A percentile compares a stretch with the other conserved stretches of the same genome.
These are phyloP conservation scores for Rostrohypoxylon terebratum DNA, from an alignment of 495 filamentous ascomycete genomes.

Conservation along the genomic window DNA sequence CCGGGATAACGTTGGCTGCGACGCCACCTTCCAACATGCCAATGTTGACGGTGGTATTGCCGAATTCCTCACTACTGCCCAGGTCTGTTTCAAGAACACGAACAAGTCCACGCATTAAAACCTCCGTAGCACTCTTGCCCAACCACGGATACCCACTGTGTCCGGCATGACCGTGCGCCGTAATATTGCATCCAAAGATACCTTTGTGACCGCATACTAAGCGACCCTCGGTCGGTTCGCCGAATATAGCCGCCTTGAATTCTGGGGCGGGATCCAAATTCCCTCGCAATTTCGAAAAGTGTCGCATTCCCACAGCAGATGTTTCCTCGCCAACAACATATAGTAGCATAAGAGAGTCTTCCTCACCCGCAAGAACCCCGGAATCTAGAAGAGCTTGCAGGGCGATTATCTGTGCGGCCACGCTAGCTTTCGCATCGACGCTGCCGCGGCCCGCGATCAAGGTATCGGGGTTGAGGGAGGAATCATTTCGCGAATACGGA, in stretches of 20 bases:
- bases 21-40: conserved; percentile 83
- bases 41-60: conserved; percentile 88
- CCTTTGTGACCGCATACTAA: conserved; percentile 94
- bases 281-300: conserved; percentile 65
- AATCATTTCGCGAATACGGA: conserved; percentile 64
- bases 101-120: conserved; percentile 75
- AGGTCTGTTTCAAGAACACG: conserved; percentile 72
- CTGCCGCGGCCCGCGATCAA: conserved; percentile 77
- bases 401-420: conserved; percentile 82
- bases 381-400: conserved; percentile 68
- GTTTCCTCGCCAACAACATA: conserved; percentile 93
- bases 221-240: conserved; percentile 88
- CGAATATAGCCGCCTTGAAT: conserved; percentile 78
- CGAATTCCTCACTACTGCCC: conserved; percentile 79
- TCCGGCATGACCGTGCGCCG: conserved; percentile 78
- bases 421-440: conserved; percentile 90
- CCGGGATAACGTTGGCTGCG: conserved; percentile 87
- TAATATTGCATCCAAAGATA: conserved; percentile 70
- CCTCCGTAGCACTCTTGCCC: conserved; percentile 80
- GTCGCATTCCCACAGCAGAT: conserved; percentile 84
- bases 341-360: conserved; percentile 71
- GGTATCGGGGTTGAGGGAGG: conserved; percentile 59
- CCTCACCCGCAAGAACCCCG: conserved; percentile 54
- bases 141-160: conserved; percentile 93
- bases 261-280: conserved; percentile 58